These are phyloP conservation scores for Marchantia paleacea DNA, from an alignment of 225 moss, liverwort and hornwort genomes.

Conservation along the genomic window DNA sequence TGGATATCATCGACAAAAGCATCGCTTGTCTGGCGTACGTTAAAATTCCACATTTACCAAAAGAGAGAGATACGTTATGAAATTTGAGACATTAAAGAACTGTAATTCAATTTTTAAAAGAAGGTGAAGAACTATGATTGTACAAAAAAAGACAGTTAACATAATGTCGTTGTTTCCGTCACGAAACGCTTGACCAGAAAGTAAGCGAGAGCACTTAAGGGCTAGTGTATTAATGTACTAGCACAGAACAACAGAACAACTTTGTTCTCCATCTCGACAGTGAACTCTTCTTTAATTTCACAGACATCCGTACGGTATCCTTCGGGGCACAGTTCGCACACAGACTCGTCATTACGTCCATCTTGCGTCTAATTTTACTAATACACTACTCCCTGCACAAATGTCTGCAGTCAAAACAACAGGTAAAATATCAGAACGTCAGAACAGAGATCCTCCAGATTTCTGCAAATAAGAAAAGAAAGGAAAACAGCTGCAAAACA, in stretches of 20 bases:
- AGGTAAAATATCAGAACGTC: no score
- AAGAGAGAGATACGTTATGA: no score
- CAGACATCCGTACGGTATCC: background rate
- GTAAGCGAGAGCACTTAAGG: background rate
- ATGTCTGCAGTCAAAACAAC: background rate
- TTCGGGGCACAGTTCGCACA: background rate
- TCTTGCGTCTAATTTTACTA: conserved; percentile 1
- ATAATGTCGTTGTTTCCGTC: background rate
- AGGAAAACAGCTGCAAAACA: no score
- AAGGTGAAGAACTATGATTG: background rate
- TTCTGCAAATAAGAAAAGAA: no score
- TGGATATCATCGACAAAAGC: no score
- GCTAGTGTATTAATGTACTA: background rate
- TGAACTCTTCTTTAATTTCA: background rate
- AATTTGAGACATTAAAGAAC: no score
- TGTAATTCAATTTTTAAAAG: no score
- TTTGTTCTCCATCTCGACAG: background rate
- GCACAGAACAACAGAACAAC: background rate
- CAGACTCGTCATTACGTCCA: background rate
- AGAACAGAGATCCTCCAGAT: no score
- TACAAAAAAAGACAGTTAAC: conserved; percentile 7
- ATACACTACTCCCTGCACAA: conserved; percentile 11
- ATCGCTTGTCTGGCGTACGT: no score
- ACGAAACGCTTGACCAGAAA: background rate
- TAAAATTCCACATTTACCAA: no score